Evolutionary conservation across 2,329 filamentous ascomycete species (phyloP), one percentile per base, ranked within the genome.

Genomic region (Penicillium aurantiogriseum): DNA sequence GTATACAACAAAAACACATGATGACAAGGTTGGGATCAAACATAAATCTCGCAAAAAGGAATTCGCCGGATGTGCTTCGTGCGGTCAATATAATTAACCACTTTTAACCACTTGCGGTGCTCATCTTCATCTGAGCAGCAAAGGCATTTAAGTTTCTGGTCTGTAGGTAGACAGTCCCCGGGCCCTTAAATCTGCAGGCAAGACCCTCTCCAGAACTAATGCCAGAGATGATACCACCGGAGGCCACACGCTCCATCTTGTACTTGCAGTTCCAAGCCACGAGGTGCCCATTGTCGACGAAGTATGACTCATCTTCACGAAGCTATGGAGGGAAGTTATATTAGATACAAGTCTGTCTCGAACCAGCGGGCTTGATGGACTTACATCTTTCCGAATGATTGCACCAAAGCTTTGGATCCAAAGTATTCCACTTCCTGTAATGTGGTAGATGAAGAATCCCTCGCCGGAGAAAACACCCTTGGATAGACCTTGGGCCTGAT

Each of bases 261-360:
- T 97, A 99, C 70, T 96, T 91, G 70, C 90, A 92, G 72, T 97
- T 97, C 94, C 94, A 99, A 0, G 94, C 93, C 0, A 97, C 92
- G 1, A 97, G 81, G 66, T 97, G 92, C 3, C 91, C 91, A 67
- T 96, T 96, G 69, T 96, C 91, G 56, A 97, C 87, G 63, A 94
- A 91, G 75, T 97, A 97, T 66, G 88, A 89, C 72, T 97, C 93
- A 10, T 88, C 88, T 13, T 82, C 80, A 0, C 63, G 61, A n/a
- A 78, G 71, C 77, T 79, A 46, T 5, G 17, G 6, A 10, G n/a
- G 0, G n/a, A 48, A 33, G 11, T 3, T 33, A 4, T 33, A 11
- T 33, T 33, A 33, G 31, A 33, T 15, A 8, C 5, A 31, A 5
- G 1, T 2, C 31, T 11, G 3, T 31, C 5, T 33, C 10, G 5